Percentiles rank a stretch among this genome's conserved stretches.
Conservation (phyloP, 2,329 filamentous ascomycete species). For the Aschersonia sp. region DNA sequence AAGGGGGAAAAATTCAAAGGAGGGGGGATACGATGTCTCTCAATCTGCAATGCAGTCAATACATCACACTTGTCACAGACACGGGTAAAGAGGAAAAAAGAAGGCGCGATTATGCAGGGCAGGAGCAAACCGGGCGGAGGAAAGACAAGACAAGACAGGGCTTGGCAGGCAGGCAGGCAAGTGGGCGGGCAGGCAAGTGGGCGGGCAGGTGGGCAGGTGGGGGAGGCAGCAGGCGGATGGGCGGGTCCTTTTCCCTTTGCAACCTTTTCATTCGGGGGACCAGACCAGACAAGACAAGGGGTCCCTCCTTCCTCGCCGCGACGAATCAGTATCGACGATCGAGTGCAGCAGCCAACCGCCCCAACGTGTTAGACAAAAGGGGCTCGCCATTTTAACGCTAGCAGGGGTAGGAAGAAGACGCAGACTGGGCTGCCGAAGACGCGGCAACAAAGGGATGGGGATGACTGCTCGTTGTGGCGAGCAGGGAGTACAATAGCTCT, state of each 20-base stretch:
- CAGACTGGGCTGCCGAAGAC: neutral
- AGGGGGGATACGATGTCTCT: neutral
- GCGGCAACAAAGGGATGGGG: neutral
- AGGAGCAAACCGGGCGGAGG: neutral
- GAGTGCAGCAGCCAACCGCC: neutral
- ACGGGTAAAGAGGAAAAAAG: neutral
- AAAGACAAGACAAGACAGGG: neutral
- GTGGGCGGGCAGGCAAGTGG: neutral
- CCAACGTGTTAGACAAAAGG: neutral
- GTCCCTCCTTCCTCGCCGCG: neutral
- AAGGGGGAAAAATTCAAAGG: neutral
- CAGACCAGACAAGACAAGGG: neutral
- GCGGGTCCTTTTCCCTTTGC: neutral
- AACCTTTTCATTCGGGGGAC: neutral
- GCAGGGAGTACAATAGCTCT: neutral
- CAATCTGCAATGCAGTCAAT: neutral
- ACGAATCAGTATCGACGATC: neutral
- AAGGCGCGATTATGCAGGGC: neutral
- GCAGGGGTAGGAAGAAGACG: neutral
- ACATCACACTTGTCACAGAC: neutral
- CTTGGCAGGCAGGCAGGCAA: neutral
- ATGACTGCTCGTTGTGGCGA: neutral
- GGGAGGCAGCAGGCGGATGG: neutral
- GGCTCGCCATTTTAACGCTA: neutral
- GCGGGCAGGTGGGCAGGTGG: neutral